phyloP scores from a whole-genome alignment of 441 rosid species.

The Populus hybrid region DNA sequence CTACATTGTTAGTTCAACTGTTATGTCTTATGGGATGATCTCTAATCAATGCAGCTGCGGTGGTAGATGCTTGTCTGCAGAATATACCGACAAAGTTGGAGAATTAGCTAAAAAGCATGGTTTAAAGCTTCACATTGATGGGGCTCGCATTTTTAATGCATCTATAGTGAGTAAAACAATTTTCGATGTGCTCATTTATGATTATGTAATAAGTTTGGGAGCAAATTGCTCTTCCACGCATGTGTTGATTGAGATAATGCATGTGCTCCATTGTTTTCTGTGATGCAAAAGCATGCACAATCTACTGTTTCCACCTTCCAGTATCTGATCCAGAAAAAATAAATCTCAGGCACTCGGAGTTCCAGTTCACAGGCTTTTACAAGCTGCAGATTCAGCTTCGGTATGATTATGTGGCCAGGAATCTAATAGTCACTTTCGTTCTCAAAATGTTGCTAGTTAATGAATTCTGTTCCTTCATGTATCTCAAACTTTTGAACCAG shows the following conservation, averaged over 20 bases:
- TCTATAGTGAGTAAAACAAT: slow-evolving; percentile 53
- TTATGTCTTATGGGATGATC: slow-evolving; percentile 12
- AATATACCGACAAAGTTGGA: slow-evolving; percentile 71
- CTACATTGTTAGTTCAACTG: not conserved
- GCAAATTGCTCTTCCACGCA: too few species aligned
- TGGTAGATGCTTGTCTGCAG: slow-evolving; percentile 72
- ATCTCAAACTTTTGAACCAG: slow-evolving; percentile 28
- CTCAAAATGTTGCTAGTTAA: not conserved
- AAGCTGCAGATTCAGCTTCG: slow-evolving; percentile 85
- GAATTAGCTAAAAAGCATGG: slow-evolving; percentile 78
- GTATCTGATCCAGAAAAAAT: slow-evolving; percentile 18
- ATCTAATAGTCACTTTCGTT: not conserved
- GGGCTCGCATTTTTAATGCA: slow-evolving; percentile 94
- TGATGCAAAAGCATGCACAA: not conserved
- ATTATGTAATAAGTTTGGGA: not conserved
- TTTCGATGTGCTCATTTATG: not conserved
- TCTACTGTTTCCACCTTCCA: not conserved
- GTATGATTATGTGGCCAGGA: slow-evolving; percentile 28
- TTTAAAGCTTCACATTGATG: slow-evolving; percentile 89
- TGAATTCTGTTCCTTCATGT: not conserved
- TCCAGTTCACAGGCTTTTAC: slow-evolving; percentile 72
- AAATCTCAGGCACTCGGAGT: slow-evolving; percentile 72
- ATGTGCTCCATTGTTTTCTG: not conserved
- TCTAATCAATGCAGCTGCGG: slow-evolving; percentile 57
- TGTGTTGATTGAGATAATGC: too few species aligned